A percentile compares a stretch with the other conserved stretches of the same genome.
These are phyloP conservation scores for Entophlyctis luteolus DNA, from an alignment of 192 early-diverging fungal species.

Conservation along the genomic window DNA sequence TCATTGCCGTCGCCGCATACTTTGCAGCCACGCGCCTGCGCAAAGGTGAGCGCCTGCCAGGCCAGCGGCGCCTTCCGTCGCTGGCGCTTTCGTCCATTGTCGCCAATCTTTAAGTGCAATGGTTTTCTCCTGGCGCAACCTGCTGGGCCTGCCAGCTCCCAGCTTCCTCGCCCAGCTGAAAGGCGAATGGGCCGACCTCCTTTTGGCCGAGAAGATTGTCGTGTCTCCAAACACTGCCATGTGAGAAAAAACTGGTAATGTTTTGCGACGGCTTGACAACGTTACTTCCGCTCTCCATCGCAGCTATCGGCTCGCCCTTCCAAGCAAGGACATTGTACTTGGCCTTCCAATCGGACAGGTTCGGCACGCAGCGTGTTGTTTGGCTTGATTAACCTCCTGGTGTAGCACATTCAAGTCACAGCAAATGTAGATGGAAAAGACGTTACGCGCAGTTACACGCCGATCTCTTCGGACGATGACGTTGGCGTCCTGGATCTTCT, in stretches of 20 bases:
- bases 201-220: slow-evolving; percentile 67
- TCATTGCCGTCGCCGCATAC: too few species aligned
- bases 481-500: slow-evolving; percentile 85
- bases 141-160: too few species aligned
- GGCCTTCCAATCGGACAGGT: slow-evolving; percentile 89
- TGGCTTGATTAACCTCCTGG: not conserved
- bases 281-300: not conserved
- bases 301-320: slow-evolving; percentile 83
- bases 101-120: too few species aligned
- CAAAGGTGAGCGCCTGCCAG: too few species aligned
- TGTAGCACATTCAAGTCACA: slow-evolving; percentile 79
- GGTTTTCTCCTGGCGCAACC: too few species aligned
- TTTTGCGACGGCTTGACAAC: not conserved
- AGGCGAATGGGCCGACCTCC: slow-evolving; percentile 27
- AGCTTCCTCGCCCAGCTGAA: too few species aligned
- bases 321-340: slow-evolving; percentile 58
- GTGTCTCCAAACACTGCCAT: slow-evolving; percentile 84
- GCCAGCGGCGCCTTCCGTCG: too few species aligned
- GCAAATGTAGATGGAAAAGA: slow-evolving; percentile 80
- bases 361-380: not conserved
- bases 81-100: too few species aligned
- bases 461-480: slow-evolving; percentile 79
- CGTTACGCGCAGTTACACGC: slow-evolving; percentile 85
- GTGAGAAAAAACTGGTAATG: slow-evolving; percentile 36
- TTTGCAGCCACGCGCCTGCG: too few species aligned